These are phyloP conservation scores for Cordyceps cateniannulata DNA, from an alignment of 2,329 filamentous ascomycete genomes.

Conservation along the genomic window DNA sequence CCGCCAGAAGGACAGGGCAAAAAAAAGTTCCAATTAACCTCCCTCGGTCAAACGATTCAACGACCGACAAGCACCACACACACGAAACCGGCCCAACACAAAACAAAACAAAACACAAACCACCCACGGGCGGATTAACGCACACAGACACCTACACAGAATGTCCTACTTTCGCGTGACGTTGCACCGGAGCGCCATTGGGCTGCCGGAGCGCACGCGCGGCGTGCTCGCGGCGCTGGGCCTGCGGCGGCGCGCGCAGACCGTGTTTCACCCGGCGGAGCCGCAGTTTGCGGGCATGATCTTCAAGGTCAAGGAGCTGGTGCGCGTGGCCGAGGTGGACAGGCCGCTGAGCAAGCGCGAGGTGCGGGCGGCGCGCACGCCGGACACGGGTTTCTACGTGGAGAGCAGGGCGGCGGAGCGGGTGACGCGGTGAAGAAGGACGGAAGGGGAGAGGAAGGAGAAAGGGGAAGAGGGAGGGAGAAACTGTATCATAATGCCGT, in stretches of 20 bases:
- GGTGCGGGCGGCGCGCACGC: constrained; percentile 64
- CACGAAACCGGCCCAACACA: background rate
- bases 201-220: constrained; percentile 70
- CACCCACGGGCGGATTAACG: background rate
- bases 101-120: background rate
- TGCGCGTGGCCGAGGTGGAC: constrained; percentile 74
- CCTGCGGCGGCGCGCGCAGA: constrained; percentile 75
- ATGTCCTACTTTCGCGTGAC: constrained; percentile 90
- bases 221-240: constrained; percentile 81
- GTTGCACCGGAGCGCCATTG: constrained; percentile 82
- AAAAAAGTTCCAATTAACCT: background rate
- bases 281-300: constrained; percentile 82
- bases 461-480: background rate
- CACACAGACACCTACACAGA: background rate
- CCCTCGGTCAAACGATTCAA: background rate
- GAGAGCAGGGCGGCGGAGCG: constrained; percentile 46
- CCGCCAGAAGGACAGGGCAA: background rate
- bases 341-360: constrained; percentile 56
- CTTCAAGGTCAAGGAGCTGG: constrained; percentile 88
- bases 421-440: background rate
- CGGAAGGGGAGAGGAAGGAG: background rate
- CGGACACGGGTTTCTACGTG: constrained; percentile 74
- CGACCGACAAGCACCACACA: background rate
- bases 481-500: background rate
- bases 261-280: constrained; percentile 82